Percentiles rank a stretch among this genome's conserved stretches.
Conservation (phyloP, 345 rosid genomes). For the Atalantia buxifolia region DNA sequence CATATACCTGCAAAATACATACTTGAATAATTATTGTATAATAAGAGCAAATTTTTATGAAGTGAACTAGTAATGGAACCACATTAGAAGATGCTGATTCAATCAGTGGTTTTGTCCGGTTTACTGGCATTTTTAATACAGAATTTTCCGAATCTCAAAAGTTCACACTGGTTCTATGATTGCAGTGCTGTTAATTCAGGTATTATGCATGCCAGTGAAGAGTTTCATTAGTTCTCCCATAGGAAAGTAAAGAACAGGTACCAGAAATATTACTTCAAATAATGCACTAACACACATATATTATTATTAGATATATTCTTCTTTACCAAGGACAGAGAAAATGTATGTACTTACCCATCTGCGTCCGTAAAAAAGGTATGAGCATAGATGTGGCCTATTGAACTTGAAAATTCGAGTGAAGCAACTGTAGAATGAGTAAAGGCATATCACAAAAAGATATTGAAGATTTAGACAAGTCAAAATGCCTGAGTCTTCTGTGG, state of each 20-base stretch:
- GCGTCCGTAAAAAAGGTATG: slow-evolving; percentile 59
- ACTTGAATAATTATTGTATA: neutral
- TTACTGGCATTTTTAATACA: neutral
- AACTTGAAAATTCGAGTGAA: slow-evolving; percentile 89
- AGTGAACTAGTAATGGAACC: neutral
- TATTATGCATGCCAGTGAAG: neutral
- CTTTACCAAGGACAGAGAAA: neutral
- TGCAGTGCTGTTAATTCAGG: neutral
- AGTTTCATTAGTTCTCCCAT: neutral
- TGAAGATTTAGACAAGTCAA: neutral
- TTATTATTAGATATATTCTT: neutral
- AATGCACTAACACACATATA: neutral
- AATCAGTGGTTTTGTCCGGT: neutral
- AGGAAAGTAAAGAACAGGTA: neutral
- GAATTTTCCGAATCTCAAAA: neutral
- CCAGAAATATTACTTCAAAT: neutral
- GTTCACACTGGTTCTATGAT: neutral
- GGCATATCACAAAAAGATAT: slow-evolving; percentile 3
- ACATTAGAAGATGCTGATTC: neutral
- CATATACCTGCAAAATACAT: slow-evolving; percentile 52
- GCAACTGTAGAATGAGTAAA: slow-evolving; percentile 37
- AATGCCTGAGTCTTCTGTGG: neutral
- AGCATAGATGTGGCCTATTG: slow-evolving; percentile 53
- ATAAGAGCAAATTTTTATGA: too few relatives aligned
- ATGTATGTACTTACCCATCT: slow-evolving; percentile 63